Base-by-base conservation (phyloP, 768 basidiomycete species). In the Clitopilus hobsonii region DNA sequence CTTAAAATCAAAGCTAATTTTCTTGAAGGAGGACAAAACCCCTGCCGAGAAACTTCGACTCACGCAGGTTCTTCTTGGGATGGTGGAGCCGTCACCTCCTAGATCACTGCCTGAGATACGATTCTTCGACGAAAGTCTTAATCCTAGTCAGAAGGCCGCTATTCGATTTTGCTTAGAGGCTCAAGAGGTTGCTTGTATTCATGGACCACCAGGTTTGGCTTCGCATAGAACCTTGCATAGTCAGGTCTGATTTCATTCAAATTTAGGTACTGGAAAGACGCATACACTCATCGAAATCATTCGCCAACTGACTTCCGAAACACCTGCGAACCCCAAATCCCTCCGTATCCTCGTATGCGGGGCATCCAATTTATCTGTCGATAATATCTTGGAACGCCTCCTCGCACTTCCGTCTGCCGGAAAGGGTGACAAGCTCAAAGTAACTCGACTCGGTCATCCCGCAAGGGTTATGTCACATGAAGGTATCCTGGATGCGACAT, bases 271-370 rank as follows among this genome's bases (percentile, higher is more conserved):
- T 2, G 96, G 96, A 6, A 98, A 98, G 75, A 99, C 96, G 0
- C 91, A 94, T 60, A 97, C 96, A 0, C 77, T 99, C 16, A 88
- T 98, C 28, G 96, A 99, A 68, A 81, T 97, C 51, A 91, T 98
- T 56, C 85, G 91, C 25, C 95, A 98, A 63, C 71, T 94, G 22
- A 83, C 85, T 1, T 72, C 77, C 3, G 62, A 69, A 32, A 74
- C 79, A 0, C 58, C 77, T 1, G 58, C 67, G 13, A 82, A 80
- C 57, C 75, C 79, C 13, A 81, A 78, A 57, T 74, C 82, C 2
- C 71, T 75, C 30, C 81, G 86, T 27, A 71, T 97, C 3, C 82
- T 98, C 11, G 86, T 98, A 3, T 97, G 95, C 63, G 94, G 94
- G 20, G 94, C 94, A 6, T 94, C 91, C 2, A 97, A 99, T 62